Conservation (phyloP, 345 rosid species). For the Anacardium occidentale region DNA sequence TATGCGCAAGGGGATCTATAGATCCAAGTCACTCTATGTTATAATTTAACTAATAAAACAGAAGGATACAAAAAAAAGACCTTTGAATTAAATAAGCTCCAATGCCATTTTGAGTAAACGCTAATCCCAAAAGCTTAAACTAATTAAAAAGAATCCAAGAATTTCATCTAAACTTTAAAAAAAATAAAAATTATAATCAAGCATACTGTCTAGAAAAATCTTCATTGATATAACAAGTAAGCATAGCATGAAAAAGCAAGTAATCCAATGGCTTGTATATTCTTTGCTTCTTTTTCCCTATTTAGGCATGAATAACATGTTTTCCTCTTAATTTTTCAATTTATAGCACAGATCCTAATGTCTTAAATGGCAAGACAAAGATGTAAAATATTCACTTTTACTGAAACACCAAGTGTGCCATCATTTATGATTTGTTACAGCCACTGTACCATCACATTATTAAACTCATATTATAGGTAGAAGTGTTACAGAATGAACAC, state of each 20-base stretch:
- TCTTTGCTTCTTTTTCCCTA: too few species aligned
- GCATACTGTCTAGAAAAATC: too few species aligned
- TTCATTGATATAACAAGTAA: neutral
- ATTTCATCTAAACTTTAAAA: neutral
- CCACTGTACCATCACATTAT: neutral
- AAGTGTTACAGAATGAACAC: neutral
- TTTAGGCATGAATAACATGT: too few species aligned
- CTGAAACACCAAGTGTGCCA: neutral
- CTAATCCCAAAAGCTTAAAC: neutral
- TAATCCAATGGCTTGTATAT: neutral
- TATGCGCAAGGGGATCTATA: neutral
- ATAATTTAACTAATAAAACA: too few species aligned
- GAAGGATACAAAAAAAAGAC: too few species aligned
- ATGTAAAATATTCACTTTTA: neutral
- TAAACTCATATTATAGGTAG: neutral
- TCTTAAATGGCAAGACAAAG: neutral
- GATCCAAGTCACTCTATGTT: neutral
- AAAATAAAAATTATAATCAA: neutral
- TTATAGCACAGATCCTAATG: too few species aligned
- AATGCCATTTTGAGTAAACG: neutral
- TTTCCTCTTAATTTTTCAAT: too few species aligned
- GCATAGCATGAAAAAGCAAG: neutral
- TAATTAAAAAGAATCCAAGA: neutral
- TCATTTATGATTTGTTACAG: neutral
- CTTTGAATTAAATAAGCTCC: neutral